Evolutionary conservation across 352 stramenopile species (phyloP).

Genomic region (Phytophthora pseudosyringae): DNA sequence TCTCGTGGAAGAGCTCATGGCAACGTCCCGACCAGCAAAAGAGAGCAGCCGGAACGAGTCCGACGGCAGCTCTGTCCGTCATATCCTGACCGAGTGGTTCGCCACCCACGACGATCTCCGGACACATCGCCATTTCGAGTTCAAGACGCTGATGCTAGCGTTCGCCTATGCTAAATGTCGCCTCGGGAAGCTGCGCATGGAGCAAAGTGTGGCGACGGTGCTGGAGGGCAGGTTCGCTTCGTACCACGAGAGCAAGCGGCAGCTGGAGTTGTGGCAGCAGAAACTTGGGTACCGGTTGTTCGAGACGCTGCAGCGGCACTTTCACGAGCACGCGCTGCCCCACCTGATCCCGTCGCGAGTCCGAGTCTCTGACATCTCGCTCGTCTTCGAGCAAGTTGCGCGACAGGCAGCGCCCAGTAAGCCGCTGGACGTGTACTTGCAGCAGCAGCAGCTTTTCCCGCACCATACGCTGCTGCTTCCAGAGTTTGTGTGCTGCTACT

Average conservation of each 20-base stretch:
- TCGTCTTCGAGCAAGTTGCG: constrained; percentile 54
- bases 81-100: constrained; percentile 59
- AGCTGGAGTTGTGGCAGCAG: constrained; percentile 73
- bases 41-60: not conserved
- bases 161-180: constrained; percentile 56
- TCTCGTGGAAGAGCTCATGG: constrained; percentile 43
- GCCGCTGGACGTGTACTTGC: constrained; percentile 62
- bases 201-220: constrained; percentile 52
- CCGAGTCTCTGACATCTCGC: constrained; percentile 42
- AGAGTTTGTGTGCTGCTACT: constrained; percentile 76
- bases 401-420: constrained; percentile 49
- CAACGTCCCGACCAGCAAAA: constrained; percentile 4
- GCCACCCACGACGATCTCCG: constrained; percentile 53
- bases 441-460: constrained; percentile 52
- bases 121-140: constrained; percentile 55
- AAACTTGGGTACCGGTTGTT: constrained; percentile 65
- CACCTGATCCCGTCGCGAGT: constrained; percentile 64
- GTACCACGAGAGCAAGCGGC: constrained; percentile 60
- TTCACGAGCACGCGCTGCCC: constrained; percentile 56
- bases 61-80: constrained; percentile 18
- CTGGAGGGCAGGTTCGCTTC: constrained; percentile 66
- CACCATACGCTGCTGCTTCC: constrained; percentile 62
- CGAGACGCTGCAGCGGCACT: constrained; percentile 61
- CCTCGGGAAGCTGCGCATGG: constrained; percentile 52
- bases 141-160: constrained; percentile 59